Percentiles rank a stretch among this genome's conserved stretches.
Evolutionary conservation across 139 green algal genomes (phyloP).

Genomic region (Eudorina sp.): DNA sequence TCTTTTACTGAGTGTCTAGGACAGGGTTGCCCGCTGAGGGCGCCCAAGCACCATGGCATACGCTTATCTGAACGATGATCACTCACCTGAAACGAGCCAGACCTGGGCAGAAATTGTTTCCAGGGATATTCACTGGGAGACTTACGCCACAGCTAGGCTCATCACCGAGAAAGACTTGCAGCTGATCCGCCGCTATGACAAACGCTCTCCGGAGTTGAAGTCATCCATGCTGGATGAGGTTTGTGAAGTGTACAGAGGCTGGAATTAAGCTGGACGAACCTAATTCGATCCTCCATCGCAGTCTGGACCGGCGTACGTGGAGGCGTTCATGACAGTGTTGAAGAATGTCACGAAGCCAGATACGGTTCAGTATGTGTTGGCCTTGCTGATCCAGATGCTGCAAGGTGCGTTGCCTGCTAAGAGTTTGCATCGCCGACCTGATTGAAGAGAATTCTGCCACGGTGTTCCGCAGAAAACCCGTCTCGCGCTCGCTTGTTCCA

Average conservation of each 20-base stretch:
- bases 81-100: slow-evolving; percentile 7
- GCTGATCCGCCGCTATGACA: slow-evolving; percentile 84
- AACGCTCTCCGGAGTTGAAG: slow-evolving; percentile 74
- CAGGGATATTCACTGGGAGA: slow-evolving; percentile 72
- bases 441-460: background rate
- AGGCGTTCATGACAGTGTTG: slow-evolving; percentile 89
- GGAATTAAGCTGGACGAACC: background rate
- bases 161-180: slow-evolving; percentile 78
- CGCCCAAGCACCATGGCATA: slow-evolving; percentile 29
- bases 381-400: slow-evolving; percentile 88
- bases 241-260: too few species aligned
- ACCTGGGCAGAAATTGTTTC: slow-evolving; percentile 39
- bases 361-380: slow-evolving; percentile 93
- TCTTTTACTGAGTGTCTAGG: background rate
- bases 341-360: slow-evolving; percentile 93
- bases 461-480: slow-evolving; percentile 60
- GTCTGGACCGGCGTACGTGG: slow-evolving; percentile 79
- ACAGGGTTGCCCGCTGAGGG: slow-evolving; percentile 10
- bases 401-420: slow-evolving; percentile 48
- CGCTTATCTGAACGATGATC: slow-evolving; percentile 32
- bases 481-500: slow-evolving; percentile 76
- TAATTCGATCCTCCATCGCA: slow-evolving; percentile 54
- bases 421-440: background rate
- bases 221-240: slow-evolving; percentile 83
- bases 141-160: slow-evolving; percentile 85